Base-by-base conservation (phyloP, 495 filamentous ascomycete species). In the Aspergillus steynii region DNA sequence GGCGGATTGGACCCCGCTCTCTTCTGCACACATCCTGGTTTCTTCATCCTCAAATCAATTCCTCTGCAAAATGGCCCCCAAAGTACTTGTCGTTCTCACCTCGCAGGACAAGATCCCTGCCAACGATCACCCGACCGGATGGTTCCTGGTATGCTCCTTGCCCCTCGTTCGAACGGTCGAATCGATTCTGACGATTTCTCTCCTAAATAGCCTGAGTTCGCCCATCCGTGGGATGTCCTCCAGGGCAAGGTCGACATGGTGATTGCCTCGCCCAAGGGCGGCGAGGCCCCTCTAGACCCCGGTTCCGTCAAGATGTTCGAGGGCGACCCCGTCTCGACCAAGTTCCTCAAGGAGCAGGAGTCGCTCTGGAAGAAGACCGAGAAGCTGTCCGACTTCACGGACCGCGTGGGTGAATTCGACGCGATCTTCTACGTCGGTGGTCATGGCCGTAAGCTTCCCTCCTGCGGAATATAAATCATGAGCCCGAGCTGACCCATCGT, bases 351-450 rank as follows among this genome's bases (percentile, higher is more conserved):
- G 7, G 73, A 78, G 25, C 70, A 88, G 47, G 66, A 80, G 49
- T 56, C 72, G 2, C 71, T 89, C 4, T 92, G 88, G 86, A 83
- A 85, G 66, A 78, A 86, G 32, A 91, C 89, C 0, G 61, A 77
- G 2, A 80, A 80, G 58, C 68, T 92, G 1, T 61, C 72, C 0
- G 67, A 77, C 3, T 77, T 89, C 52, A 47, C 81, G 0, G 82
- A 84, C 0, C 77, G 77, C 31, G 81, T 81, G 0, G 69, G 60
- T 48, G 86, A 90, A 50, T 92, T 85, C 66, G 88, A 85, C 55
- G 89, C 85, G 28, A 72, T 92, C 50, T 90, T 88, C 71, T 90
- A 83, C 70, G 88, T 90, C 12, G 90, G 90, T 64, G 90, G 90
- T 28, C 87, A 92, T 73, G 90, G 89, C n/a, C 89, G 84, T 86